Conservation (phyloP, 2,329 filamentous ascomycete species). For the Metarhizium robertsii region DNA sequence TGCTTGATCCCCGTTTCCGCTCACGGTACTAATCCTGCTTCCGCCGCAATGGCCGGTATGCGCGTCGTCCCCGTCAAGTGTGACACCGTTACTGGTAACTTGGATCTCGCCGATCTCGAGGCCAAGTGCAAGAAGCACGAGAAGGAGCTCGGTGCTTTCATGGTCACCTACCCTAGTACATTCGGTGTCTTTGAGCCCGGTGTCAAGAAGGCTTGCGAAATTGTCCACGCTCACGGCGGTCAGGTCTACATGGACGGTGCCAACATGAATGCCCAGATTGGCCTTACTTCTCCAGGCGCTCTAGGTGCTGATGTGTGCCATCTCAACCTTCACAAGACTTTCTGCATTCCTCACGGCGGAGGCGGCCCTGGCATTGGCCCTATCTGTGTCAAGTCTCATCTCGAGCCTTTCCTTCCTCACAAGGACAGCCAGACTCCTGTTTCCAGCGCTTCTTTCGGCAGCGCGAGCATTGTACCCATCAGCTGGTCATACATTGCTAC, state of each 20-base stretch:
- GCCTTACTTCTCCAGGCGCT: slow-evolving; percentile 86
- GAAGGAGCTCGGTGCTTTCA: slow-evolving; percentile 80
- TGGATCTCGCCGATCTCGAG: slow-evolving; percentile 78
- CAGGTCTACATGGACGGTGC: slow-evolving; percentile 98
- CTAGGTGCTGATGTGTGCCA: slow-evolving; percentile 97
- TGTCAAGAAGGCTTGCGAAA: slow-evolving; percentile 73
- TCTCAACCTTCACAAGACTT: slow-evolving; percentile 96
- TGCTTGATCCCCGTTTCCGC: slow-evolving; percentile 93
- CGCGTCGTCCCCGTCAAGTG: slow-evolving; percentile 89
- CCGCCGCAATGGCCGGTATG: slow-evolving; percentile 93
- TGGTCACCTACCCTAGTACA: slow-evolving; percentile 94
- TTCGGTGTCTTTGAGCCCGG: slow-evolving; percentile 91
- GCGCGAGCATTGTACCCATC: slow-evolving; percentile 86
- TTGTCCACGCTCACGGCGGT: slow-evolving; percentile 81
- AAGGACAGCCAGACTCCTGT: slow-evolving; percentile 45
- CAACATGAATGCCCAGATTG: slow-evolving; percentile 98
- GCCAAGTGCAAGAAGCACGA: slow-evolving; percentile 83
- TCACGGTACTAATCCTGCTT: slow-evolving; percentile 92
- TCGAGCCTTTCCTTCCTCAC: slow-evolving; percentile 56
- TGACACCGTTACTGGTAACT: slow-evolving; percentile 75
- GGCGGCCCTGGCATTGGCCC: slow-evolving; percentile 90
- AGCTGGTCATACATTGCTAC: slow-evolving; percentile 92
- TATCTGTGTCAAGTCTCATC: slow-evolving; percentile 80
- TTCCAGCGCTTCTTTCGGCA: slow-evolving; percentile 76
- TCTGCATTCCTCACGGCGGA: slow-evolving; percentile 94